Base-by-base conservation (phyloP, 129 eudicot genomes). In the Dittrichia graveolens region DNA sequence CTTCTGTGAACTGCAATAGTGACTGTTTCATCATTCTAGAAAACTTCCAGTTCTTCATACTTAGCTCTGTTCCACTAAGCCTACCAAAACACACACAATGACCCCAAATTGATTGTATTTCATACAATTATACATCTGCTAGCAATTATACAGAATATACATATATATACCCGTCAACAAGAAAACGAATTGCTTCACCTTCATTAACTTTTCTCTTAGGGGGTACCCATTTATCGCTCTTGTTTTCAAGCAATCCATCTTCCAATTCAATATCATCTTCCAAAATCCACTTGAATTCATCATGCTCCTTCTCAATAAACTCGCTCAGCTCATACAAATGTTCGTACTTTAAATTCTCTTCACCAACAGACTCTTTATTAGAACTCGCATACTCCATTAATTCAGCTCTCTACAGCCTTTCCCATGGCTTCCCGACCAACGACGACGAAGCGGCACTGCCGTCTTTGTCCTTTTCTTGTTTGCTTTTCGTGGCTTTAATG, bases 31-130 rank as follows among this genome's bases (percentile, higher is more conserved):
- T 80, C 83, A 88, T 84, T 81, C 79, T 81, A 8, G 82, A 14
- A 69, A 94, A 90, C 74, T 90, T 94, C 93, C 93, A 94, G 72
- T 90, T 90, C 87, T 84, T 94, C 85, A 85, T 83, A 82, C 88
- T 85, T 3, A 78, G 56, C 85, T 87, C 92, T 13, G 87, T 85
- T 41, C 70, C 89, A 81, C 96, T 85, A 58, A 94, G 79, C 81
- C 98, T 92, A 69, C 49, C 31, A 75, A 7, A 65, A 7, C 41
- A 41, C 6, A 56, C 56, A 15, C 56, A 79, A 47, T 46, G 73
- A 47, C 48, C 31, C 31, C 31, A 24, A 24, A 24, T 24, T 24
- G 31, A 24, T 24, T 24, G 31, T 24, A 24, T 24, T 24, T 24
- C 31, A 24, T 24, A 24, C 31, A 24, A 24, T 24, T 24, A 24